phyloP scores from a whole-genome alignment of 192 early-diverging fungal species.

The Physocladia obscura region DNA sequence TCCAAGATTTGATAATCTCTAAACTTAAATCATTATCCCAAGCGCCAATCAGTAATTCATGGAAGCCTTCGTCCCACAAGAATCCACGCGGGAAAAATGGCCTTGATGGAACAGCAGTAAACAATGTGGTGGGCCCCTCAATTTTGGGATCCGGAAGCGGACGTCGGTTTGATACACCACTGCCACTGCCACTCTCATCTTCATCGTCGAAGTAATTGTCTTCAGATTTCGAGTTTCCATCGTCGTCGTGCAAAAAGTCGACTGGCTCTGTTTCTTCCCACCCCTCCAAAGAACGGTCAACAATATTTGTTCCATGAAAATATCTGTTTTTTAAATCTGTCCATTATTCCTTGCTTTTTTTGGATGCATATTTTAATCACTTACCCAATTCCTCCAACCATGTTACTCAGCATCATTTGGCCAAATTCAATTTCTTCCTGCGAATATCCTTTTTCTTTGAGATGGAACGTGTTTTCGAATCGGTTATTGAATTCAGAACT shows the following conservation, averaged over 20 bases:
- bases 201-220: slow-evolving; percentile 47
- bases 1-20: slow-evolving; percentile 81
- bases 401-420: slow-evolving; percentile 72
- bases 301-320: slow-evolving; percentile 76
- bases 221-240: slow-evolving; percentile 59
- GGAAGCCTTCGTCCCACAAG: slow-evolving; percentile 95
- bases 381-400: slow-evolving; percentile 87
- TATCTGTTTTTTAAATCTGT: slow-evolving; percentile 44
- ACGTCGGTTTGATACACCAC: slow-evolving; percentile 1
- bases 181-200: not conserved
- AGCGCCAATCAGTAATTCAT: slow-evolving; percentile 75
- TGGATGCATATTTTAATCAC: not conserved
- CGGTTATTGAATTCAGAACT: slow-evolving; percentile 59
- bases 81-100: slow-evolving; percentile 97
- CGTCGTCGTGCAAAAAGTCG: slow-evolving; percentile 53
- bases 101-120: slow-evolving; percentile 80
- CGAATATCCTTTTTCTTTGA: slow-evolving; percentile 65
- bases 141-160: slow-evolving; percentile 51
- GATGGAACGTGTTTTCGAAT: slow-evolving; percentile 72
- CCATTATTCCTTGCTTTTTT: slow-evolving; percentile 6
- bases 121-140: slow-evolving; percentile 69
- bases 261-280: slow-evolving; percentile 60
- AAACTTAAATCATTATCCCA: slow-evolving; percentile 89
- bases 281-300: slow-evolving; percentile 67
- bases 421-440: slow-evolving; percentile 68